Evolutionary conservation across 2,329 filamentous ascomycete species (phyloP).

Genomic region (Penicillium sp.): DNA sequence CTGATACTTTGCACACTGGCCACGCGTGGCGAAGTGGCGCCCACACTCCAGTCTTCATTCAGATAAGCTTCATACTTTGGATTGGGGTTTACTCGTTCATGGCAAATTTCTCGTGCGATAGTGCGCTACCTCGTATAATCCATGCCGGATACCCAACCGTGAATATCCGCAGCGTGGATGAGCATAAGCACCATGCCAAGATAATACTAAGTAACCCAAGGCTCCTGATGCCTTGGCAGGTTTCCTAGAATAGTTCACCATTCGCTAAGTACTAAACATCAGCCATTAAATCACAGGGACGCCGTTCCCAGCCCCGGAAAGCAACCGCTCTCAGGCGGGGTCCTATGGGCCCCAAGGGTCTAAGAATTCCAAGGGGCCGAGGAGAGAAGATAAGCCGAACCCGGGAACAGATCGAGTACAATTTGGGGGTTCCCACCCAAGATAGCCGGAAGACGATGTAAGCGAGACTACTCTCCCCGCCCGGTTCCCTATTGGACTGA

Average conservation of each 20-base stretch:
- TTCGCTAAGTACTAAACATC: background rate
- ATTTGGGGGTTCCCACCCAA: background rate
- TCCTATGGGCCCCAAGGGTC: no score
- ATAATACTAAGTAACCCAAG: background rate
- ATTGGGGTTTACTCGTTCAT: background rate
- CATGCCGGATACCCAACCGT: background rate
- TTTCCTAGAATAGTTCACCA: background rate
- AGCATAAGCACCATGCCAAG: background rate
- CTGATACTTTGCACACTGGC: background rate
- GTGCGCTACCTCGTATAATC: background rate
- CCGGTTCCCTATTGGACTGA: background rate
- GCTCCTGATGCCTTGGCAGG: background rate
- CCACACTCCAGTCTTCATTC: background rate
- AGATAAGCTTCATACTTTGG: background rate
- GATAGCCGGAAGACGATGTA: background rate
- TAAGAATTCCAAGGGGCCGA: no score
- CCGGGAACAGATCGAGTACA: background rate
- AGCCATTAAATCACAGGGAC: background rate
- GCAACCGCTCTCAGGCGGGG: no score
- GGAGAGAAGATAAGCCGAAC: background rate
- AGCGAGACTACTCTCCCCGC: background rate
- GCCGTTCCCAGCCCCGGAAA: background rate
- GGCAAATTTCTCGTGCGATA: background rate
- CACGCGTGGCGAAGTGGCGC: background rate
- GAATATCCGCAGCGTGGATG: background rate